These are phyloP conservation scores for Cercospora zeae-maydis DNA, from an alignment of 2,329 filamentous ascomycete species.

Conservation along the genomic window DNA sequence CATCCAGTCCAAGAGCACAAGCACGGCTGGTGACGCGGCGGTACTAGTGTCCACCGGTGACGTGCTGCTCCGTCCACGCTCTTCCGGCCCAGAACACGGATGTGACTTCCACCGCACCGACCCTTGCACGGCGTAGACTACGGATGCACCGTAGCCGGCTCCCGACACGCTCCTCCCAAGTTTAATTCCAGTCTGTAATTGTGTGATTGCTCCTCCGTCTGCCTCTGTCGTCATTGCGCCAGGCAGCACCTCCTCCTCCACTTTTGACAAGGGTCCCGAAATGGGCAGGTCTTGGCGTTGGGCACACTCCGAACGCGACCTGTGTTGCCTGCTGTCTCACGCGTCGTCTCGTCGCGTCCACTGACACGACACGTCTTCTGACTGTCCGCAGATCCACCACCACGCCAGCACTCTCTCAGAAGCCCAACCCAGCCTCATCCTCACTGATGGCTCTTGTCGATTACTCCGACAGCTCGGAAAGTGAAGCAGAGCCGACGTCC, in stretches of 20 bases:
- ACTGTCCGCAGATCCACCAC: not conserved
- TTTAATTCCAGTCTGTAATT: no score
- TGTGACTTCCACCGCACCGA: no score
- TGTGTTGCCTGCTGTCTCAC: no score
- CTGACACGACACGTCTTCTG: not conserved
- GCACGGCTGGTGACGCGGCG: slow-evolving; percentile 1
- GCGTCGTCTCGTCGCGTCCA: no score
- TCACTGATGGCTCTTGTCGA: slow-evolving; percentile 57
- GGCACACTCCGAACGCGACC: no score
- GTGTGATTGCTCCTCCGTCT: not conserved
- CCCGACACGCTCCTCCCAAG: not conserved
- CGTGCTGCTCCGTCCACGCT: not conserved
- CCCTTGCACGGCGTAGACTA: no score
- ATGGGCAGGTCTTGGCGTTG: no score
- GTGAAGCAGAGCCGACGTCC: slow-evolving; percentile 27
- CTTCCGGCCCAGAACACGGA: not conserved
- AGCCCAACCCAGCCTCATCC: not conserved
- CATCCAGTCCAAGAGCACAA: not conserved
- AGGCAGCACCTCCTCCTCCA: not conserved
- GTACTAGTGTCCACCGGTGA: not conserved
- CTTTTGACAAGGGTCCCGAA: no score
- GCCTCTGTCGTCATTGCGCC: not conserved
- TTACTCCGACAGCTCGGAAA: slow-evolving; percentile 56
- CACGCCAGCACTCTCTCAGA: not conserved
- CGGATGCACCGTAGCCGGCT: no score